phyloP scores from a whole-genome alignment of 1,139 yeast species.

The Zygosaccharomyces sapae region DNA sequence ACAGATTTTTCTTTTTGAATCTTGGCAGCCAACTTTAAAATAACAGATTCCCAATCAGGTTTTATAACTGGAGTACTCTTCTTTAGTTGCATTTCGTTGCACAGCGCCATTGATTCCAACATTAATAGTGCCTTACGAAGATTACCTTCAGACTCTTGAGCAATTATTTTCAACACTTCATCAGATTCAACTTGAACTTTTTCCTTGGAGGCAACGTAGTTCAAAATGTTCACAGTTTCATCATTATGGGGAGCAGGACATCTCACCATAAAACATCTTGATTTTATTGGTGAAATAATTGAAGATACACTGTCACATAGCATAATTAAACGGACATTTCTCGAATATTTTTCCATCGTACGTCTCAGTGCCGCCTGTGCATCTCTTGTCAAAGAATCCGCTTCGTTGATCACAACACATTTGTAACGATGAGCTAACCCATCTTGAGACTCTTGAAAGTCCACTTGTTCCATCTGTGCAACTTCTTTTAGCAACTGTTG shows the following conservation, averaged over 20 bases:
- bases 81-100: conserved; percentile 50
- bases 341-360: conserved; percentile 95
- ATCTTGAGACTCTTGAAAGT: conserved; percentile 38
- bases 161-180: conserved; percentile 49
- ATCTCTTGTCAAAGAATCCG: conserved; percentile 95
- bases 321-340: conserved; percentile 76
- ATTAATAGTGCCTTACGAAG: conserved; percentile 72
- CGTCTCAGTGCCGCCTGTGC: conserved; percentile 97
- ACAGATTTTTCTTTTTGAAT: conserved; percentile 63
- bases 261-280: conserved; percentile 82
- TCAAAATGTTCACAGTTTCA: conserved; percentile 56
- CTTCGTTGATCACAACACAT: conserved; percentile 93
- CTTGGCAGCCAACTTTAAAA: conserved; percentile 57
- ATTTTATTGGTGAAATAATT: conserved; percentile 88
- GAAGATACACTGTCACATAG: conserved; percentile 87
- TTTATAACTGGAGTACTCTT: conserved; percentile 46
- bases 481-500: conserved; percentile 90
- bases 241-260: conserved; percentile 71
- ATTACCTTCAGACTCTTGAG: conserved; percentile 59
- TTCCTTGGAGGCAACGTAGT: conserved; percentile 56
- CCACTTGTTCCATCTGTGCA: conserved; percentile 93
- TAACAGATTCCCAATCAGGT: conserved; percentile 87
- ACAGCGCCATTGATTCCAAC: conserved; percentile 81
- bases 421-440: conserved; percentile 64
- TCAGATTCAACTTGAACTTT: conserved; percentile 42